These are phyloP conservation scores for Diversispora eburnea DNA, from an alignment of 192 early-diverging fungal genomes.

Conservation along the genomic window DNA sequence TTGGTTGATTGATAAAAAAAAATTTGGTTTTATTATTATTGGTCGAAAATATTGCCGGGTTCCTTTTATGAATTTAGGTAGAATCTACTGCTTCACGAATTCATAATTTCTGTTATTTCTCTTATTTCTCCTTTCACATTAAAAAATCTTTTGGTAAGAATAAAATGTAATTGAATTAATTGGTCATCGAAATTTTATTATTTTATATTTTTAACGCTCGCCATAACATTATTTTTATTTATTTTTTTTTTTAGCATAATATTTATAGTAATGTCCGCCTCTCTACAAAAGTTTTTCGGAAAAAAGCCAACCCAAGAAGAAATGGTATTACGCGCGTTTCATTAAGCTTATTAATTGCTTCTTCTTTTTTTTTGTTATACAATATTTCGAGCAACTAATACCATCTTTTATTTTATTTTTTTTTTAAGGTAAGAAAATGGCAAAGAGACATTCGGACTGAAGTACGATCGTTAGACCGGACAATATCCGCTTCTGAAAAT, in stretches of 20 bases:
- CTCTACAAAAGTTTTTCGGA: constrained; percentile 57
- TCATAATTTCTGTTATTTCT: too few species aligned
- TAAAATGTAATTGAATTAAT: too few species aligned
- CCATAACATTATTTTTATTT: not conserved
- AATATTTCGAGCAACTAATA: not conserved
- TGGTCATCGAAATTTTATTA: not conserved
- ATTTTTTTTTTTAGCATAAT: not conserved
- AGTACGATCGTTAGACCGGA: constrained; percentile 83
- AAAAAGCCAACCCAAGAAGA: constrained; percentile 55
- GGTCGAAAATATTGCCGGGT: not conserved
- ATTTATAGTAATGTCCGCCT: constrained; percentile 25
- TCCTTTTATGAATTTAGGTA: not conserved
- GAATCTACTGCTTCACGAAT: too few species aligned
- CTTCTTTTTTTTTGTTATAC: not conserved
- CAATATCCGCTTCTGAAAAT: constrained; percentile 70
- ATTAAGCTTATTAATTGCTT: not conserved
- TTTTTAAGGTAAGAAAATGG: constrained; percentile 86
- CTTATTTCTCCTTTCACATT: too few species aligned
- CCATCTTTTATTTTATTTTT: not conserved
- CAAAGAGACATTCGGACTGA: constrained; percentile 73
- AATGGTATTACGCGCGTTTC: constrained; percentile 39
- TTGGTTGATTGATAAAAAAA: not conserved
- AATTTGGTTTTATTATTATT: not conserved
- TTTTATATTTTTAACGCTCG: not conserved
- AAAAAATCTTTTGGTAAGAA: too few species aligned